These are phyloP conservation scores for Spizellomyces punctatus DNA, from an alignment of 192 early-diverging fungal genomes.

Conservation along the genomic window DNA sequence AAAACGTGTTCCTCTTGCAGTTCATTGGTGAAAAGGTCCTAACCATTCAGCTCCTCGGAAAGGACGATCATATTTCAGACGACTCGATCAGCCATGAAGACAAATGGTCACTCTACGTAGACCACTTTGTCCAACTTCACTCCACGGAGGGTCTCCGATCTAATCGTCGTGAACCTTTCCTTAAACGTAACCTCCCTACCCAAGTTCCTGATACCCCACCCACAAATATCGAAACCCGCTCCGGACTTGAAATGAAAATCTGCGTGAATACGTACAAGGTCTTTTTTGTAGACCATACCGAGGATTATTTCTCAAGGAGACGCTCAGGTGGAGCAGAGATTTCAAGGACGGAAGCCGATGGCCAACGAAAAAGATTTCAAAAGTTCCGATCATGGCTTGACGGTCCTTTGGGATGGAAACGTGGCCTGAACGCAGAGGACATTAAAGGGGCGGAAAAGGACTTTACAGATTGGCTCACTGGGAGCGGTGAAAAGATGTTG, in stretches of 20 bases:
- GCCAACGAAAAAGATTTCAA: background rate
- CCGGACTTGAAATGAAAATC: slow-evolving; percentile 94
- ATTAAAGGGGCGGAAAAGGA: background rate
- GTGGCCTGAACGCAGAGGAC: slow-evolving; percentile 6
- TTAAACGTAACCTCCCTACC: slow-evolving; percentile 64
- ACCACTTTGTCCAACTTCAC: slow-evolving; percentile 88
- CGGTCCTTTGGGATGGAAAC: slow-evolving; percentile 12
- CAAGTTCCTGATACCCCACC: slow-evolving; percentile 46
- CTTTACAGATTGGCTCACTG: slow-evolving; percentile 14
- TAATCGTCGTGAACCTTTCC: slow-evolving; percentile 67
- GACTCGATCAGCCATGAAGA: slow-evolving; percentile 84
- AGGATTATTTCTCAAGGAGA: slow-evolving; percentile 73
- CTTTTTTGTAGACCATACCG: slow-evolving; percentile 92
- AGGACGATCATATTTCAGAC: slow-evolving; percentile 85
- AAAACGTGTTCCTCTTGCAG: slow-evolving; percentile 39
- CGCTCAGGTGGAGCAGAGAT: background rate
- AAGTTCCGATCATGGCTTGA: slow-evolving; percentile 14
- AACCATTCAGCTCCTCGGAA: slow-evolving; percentile 85
- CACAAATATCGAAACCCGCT: slow-evolving; percentile 65
- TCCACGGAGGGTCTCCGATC: slow-evolving; percentile 79
- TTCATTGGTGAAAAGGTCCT: slow-evolving; percentile 59
- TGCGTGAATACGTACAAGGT: slow-evolving; percentile 97
- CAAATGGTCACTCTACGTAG: slow-evolving; percentile 93
- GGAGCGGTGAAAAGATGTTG: background rate
- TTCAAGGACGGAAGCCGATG: background rate